Conservation (phyloP, 495 filamentous ascomycete genomes). For the Penicillium pulvis region DNA sequence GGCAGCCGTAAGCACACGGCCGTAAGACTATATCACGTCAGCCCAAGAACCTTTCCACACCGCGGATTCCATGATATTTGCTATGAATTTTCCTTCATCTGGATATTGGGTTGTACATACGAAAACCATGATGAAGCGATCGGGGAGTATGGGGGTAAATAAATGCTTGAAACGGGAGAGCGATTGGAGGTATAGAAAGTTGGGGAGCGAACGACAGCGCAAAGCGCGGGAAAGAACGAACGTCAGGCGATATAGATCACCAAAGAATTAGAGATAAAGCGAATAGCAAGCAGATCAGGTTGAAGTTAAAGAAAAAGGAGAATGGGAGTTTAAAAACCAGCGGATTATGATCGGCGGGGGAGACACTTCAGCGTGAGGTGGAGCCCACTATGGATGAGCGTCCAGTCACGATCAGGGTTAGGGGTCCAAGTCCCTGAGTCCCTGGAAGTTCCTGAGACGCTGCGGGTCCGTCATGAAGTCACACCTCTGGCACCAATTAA, state of each 20-base stretch:
- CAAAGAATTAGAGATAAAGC: conserved; percentile 4
- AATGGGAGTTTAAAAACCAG: conserved; percentile 4
- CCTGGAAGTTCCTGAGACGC: neutral
- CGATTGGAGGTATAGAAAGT: conserved; percentile 1
- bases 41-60: neutral
- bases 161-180: conserved; percentile 7
- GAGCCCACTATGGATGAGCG: neutral
- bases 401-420: conserved; percentile 1
- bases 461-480: conserved; percentile 7
- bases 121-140: conserved; percentile 25
- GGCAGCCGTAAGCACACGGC: conserved; percentile 40
- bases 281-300: conserved; percentile 2
- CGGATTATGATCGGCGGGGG: conserved; percentile 14
- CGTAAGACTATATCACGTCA: conserved; percentile 18
- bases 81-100: neutral
- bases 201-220: conserved; percentile 24
- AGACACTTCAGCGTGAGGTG: conserved; percentile 1
- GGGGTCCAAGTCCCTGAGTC: conserved; percentile 2
- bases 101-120: conserved; percentile 18
- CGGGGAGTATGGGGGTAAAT: neutral
- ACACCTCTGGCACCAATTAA: neutral
- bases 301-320: neutral
- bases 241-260: conserved; percentile 17
- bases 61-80: neutral
- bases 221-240: conserved; percentile 30